Evolutionary conservation across 1,139 yeast genomes (phyloP).

Genomic region (Taiozyma sp.): DNA sequence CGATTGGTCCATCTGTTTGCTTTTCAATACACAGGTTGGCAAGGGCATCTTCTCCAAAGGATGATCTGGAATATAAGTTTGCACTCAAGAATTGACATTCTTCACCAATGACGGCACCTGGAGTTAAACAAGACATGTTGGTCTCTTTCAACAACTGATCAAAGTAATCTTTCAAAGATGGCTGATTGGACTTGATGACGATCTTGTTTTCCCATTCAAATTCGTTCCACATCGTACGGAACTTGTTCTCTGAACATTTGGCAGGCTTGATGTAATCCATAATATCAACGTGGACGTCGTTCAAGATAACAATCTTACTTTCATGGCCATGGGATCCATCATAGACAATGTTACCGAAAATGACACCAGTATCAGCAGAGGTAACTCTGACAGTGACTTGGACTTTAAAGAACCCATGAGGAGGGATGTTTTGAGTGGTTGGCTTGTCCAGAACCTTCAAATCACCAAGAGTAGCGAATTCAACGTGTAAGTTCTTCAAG

Average conservation of each 20-base stretch:
- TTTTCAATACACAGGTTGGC: conserved; percentile 94
- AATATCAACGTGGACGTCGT: conserved; percentile 93
- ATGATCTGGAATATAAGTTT: conserved; percentile 84
- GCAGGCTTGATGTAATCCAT: conserved; percentile 98
- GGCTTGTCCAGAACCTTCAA: conserved; percentile 93
- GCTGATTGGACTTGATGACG: conserved; percentile 69
- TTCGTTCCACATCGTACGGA: conserved; percentile 98
- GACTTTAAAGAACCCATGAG: conserved; percentile 90
- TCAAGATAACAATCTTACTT: conserved; percentile 82
- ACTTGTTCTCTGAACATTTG: conserved; percentile 76
- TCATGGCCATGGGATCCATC: conserved; percentile 96
- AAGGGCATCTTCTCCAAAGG: conserved; percentile 96
- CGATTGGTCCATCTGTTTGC: conserved; percentile 66
- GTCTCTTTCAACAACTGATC: conserved; percentile 76
- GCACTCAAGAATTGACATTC: conserved; percentile 94
- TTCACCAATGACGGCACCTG: conserved; percentile 80
- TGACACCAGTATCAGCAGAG: conserved; percentile 95
- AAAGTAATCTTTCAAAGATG: conserved; percentile 72
- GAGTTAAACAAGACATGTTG: conserved; percentile 91
- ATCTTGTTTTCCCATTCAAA: conserved; percentile 99
- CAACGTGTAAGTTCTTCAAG: conserved; percentile 85
- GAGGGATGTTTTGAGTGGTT: conserved; percentile 87
- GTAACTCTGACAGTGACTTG: conserved; percentile 91
- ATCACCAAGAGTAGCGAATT: conserved; percentile 95
- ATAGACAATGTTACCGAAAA: conserved; percentile 94